Percentiles rank a stretch among this genome's conserved stretches.
phyloP scores from a whole-genome alignment of 23 red algal species.

The Pyropia haitanensis region DNA sequence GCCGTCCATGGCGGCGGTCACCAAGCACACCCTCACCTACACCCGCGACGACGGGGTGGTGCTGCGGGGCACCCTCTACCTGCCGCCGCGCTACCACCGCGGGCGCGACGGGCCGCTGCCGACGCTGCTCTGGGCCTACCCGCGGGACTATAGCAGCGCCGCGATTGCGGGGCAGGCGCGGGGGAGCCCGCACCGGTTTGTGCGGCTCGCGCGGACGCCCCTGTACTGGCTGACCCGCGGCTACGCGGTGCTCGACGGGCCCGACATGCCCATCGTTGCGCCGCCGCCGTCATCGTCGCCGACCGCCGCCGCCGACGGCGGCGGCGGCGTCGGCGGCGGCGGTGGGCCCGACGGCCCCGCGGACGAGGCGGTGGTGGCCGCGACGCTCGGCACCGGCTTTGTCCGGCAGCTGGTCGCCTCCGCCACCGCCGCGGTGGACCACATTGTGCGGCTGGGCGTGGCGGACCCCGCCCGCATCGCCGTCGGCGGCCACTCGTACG shows the following conservation, averaged over 20 bases:
- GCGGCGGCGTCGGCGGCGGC: too few relatives aligned
- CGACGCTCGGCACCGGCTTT: constrained; percentile 26
- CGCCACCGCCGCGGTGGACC: constrained; percentile 75
- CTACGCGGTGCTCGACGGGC: constrained; percentile 88
- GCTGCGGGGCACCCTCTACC: constrained; percentile 66
- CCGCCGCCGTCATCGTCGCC: too few relatives aligned
- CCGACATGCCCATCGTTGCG: constrained; percentile 88
- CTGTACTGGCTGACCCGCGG: constrained; percentile 94
- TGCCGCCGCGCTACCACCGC: constrained; percentile 71
- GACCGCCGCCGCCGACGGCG: too few relatives aligned
- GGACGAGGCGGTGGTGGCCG: constrained; percentile 31
- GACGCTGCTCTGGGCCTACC: constrained; percentile 96
- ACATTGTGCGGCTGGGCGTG: constrained; percentile 63
- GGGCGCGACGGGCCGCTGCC: constrained; percentile 51
- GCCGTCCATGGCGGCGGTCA: constrained; percentile 44
- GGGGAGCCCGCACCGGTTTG: constrained; percentile 82
- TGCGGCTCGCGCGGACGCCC: constrained; percentile 62
- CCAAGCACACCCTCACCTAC: constrained; percentile 60
- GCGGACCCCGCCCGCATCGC: constrained; percentile 48
- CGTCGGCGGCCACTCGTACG: constrained; percentile 91
- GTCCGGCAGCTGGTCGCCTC: constrained; percentile 73
- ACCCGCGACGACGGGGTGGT: constrained; percentile 53
- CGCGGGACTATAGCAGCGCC: constrained; percentile 66
- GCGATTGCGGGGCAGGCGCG: constrained; percentile 67
- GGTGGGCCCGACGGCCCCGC: constrained; percentile 35